phyloP scores from a whole-genome alignment of 805 yeast species.

The Kuraishia ogatae region DNA sequence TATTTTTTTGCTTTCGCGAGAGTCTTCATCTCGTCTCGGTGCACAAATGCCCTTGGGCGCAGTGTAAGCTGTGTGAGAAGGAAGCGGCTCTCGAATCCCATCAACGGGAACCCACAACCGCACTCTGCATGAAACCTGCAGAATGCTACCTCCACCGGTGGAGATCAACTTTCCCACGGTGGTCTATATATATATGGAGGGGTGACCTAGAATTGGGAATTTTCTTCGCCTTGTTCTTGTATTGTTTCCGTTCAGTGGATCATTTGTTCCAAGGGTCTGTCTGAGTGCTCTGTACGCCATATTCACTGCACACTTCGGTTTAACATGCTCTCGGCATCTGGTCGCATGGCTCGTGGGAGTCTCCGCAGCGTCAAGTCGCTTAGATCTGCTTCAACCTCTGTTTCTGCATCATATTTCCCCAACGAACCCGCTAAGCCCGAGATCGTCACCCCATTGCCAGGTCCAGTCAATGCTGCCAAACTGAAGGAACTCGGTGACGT shows the following conservation, averaged over 20 bases:
- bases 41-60: background rate
- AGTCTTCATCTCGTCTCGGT: background rate
- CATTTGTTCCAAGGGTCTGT: background rate
- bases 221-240: background rate
- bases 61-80: background rate
- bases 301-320: background rate
- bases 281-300: background rate
- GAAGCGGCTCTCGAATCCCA: background rate
- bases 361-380: background rate
- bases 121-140: background rate
- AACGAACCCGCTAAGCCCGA: conserved; percentile 75
- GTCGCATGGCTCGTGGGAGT: background rate
- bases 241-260: background rate
- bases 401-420: conserved; percentile 59
- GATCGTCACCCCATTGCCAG: conserved; percentile 57
- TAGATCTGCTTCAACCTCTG: conserved; percentile 20
- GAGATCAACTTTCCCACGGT: background rate
- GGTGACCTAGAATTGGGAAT: background rate
- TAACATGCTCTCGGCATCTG: background rate
- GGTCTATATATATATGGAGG: background rate
- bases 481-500: conserved; percentile 48
- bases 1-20: too few species aligned
- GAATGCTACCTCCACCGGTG: background rate
- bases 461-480: conserved; percentile 54
- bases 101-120: background rate